These are phyloP conservation scores for Penicillium concentricum DNA, from an alignment of 2,329 filamentous ascomycete species.

Conservation along the genomic window DNA sequence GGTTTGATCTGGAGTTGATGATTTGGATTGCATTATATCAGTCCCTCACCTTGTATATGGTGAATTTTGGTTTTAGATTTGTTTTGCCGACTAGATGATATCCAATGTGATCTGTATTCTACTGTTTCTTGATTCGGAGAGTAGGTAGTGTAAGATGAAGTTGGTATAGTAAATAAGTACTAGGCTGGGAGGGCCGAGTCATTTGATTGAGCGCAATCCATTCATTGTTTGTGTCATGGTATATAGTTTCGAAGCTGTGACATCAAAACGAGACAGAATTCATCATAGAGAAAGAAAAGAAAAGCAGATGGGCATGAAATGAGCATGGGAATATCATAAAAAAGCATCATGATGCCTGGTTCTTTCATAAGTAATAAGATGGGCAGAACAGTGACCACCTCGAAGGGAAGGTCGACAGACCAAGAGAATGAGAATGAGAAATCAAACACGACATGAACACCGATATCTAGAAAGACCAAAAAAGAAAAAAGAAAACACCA, in stretches of 20 bases:
- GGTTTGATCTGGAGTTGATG: constrained; percentile 20
- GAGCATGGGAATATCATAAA: constrained; percentile 9
- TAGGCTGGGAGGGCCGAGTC: not conserved
- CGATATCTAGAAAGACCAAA: not conserved
- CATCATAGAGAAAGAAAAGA: not conserved
- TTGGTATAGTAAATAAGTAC: not conserved
- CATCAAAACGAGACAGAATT: not conserved
- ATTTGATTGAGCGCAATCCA: not conserved
- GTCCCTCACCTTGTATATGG: constrained; percentile 15
- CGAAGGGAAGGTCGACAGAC: not conserved
- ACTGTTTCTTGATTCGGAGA: constrained; percentile 1
- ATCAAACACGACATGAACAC: not conserved
- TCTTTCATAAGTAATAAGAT: not conserved
- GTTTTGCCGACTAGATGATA: constrained; percentile 26
- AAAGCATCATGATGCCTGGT: constrained; percentile 1
- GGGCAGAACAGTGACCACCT: not conserved
- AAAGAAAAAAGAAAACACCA: not conserved
- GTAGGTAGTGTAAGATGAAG: not conserved
- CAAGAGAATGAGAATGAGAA: not conserved
- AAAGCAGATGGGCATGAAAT: not conserved
- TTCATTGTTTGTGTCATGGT: constrained; percentile 1
- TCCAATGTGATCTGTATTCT: constrained; percentile 31
- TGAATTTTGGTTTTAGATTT: constrained; percentile 13
- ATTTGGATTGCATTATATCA: constrained; percentile 14
- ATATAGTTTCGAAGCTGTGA: constrained; percentile 5